Base-by-base conservation (phyloP, 352 stramenopile species). In the Globisporangium sylvaticum region DNA sequence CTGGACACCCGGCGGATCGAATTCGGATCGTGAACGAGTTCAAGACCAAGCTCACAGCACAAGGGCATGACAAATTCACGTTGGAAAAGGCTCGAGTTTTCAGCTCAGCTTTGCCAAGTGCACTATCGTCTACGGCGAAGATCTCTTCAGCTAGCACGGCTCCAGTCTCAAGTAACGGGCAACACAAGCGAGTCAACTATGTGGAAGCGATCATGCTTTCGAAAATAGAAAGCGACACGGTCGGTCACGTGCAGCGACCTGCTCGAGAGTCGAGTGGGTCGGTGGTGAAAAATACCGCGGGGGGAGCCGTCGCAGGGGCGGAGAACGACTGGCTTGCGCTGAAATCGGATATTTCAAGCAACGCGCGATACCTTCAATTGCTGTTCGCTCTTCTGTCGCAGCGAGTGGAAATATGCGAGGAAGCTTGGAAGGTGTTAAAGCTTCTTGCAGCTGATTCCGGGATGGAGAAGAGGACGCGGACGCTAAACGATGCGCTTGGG, bases 391-490 rank as follows among this genome's bases (percentile, higher is more conserved):
- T 90, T 53, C 67, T 93, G 12, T 76, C 78, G 3, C 79, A 79
- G 31, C 68, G 68, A 4, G 70, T 76, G 32, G 75, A 71, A 34
- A 80, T 90, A 22, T 80, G 77, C 55, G 87, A 92, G 67, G 87
- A 91, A 73, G 82, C 81, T 10, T 91, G 81, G 81, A 91, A 91
- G 62, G 70, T 94, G 22, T 55, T 95, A 15, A 94, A 90, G 56
- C 67, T 93, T 32, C 66, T 95, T 14, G 75, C 78, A 32, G 80
- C 79, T 22, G 78, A 92, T 67, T 69, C 77, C 8, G 46, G 70
- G 25, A 90, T 93, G 78, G 85, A 91, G 67, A 92, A 90, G 64
- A 80, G 75, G 12, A 89, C 79, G 54, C 84, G 84, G 24, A 89
- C 81, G 20, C 67, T 95, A 20, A 89, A 91, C 53, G 71, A 74